Percentiles rank a stretch among this genome's conserved stretches.
phyloP scores from a whole-genome alignment of 108 stramenopile species.

The Cyclotella cryptica region DNA sequence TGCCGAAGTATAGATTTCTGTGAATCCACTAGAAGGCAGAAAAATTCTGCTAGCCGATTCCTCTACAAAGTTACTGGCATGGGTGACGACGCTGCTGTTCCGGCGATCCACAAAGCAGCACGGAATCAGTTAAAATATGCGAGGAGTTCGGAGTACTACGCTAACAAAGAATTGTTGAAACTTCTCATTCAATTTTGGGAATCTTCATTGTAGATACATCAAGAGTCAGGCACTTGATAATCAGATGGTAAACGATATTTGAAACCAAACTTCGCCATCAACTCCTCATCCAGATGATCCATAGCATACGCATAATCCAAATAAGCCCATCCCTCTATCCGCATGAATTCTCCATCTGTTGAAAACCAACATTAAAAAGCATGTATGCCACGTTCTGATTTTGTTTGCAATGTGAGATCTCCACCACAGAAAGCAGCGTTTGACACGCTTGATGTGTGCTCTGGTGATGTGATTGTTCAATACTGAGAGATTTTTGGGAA shows the following conservation, averaged over 20 bases:
- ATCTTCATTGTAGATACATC: too few species aligned
- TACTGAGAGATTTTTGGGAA: background rate
- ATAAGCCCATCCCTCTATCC: conserved; percentile 28
- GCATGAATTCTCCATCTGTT: conserved; percentile 35
- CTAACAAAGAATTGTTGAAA: background rate
- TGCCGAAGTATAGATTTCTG: too few species aligned
- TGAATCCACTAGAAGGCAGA: background rate
- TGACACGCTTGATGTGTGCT: background rate
- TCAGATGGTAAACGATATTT: background rate
- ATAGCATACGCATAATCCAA: conserved; percentile 19
- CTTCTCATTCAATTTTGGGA: background rate
- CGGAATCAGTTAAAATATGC: background rate
- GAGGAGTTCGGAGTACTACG: conserved; percentile 1
- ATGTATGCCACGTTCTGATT: conserved; percentile 15
- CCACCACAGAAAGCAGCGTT: conserved; percentile 24
- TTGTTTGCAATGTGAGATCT: background rate
- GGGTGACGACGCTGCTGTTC: background rate
- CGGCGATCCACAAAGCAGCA: background rate
- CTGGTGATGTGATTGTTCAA: background rate
- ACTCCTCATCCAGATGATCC: conserved; percentile 15
- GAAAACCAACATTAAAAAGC: conserved; percentile 44
- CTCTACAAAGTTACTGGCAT: background rate
- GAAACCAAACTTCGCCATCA: conserved; percentile 19
- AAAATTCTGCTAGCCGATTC: background rate
- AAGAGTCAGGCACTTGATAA: too few species aligned